phyloP scores from a whole-genome alignment of 2,329 filamentous ascomycete genomes.

The Juglanconis sp. region DNA sequence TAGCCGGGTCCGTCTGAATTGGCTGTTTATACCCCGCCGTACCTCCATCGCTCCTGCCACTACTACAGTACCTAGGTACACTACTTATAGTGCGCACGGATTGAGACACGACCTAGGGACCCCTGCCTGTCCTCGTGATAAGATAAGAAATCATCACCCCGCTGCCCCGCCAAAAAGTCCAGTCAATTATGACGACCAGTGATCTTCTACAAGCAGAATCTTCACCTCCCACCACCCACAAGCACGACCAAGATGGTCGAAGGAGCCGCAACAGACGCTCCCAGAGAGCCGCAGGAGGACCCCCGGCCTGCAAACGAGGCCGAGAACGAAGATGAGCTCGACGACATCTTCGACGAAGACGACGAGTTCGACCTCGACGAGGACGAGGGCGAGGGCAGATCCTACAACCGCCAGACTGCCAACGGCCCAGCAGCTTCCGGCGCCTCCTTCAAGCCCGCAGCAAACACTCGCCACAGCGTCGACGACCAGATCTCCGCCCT shows the following conservation, averaged over 20 bases:
- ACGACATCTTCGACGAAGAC: slow-evolving; percentile 53
- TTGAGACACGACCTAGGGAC: background rate
- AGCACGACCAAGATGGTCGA: background rate
- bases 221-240: background rate
- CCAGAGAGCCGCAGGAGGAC: background rate
- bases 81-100: too few relatives aligned
- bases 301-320: slow-evolving; percentile 19
- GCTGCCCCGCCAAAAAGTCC: background rate
- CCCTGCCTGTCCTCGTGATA: background rate
- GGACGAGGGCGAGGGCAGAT: slow-evolving; percentile 47
- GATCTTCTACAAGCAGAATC: background rate
- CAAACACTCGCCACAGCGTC: slow-evolving; percentile 75
- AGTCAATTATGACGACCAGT: background rate
- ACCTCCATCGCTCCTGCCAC: too few relatives aligned
- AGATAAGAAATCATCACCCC: background rate
- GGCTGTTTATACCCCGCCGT: too few relatives aligned
- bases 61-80: too few relatives aligned
- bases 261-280: slow-evolving; percentile 1
- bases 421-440: slow-evolving; percentile 42
- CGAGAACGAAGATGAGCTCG: slow-evolving; percentile 41
- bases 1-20: too few relatives aligned
- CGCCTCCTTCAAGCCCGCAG: slow-evolving; percentile 72
- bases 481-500: slow-evolving; percentile 88
- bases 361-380: slow-evolving; percentile 56
- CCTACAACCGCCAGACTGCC: slow-evolving; percentile 73